Evolutionary conservation across 306 rosid species (phyloP), one percentile per base, ranked within the genome.

Genomic region (Inga leiocalycina): DNA sequence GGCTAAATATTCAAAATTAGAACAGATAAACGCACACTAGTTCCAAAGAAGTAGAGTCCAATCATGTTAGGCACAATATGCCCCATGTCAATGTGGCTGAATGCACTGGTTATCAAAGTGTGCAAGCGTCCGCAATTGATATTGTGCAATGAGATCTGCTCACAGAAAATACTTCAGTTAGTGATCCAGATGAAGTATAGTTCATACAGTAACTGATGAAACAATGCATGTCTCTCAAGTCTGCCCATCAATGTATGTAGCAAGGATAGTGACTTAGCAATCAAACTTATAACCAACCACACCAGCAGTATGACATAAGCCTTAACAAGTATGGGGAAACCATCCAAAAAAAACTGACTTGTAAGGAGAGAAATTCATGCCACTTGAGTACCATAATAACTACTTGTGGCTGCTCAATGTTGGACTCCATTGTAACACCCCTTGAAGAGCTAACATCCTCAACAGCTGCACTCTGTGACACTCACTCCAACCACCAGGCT

Each of bases 41-140:
- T 76, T 86, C 99, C 98, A 34, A 94, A 96, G 94, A 90, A 96
- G 90, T 91, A 92, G 80, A 96, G 93, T 81, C 94, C 97, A 51
- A 92, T 71, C 97, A 96, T 92, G 94, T 96, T 93, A 82, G 83
- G 85, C 62, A 91, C 16, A 12, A 96, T 75, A 88, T 96, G 99
- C 75, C 75, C 75, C 35, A 49, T 1, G 52, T 94, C 90, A 3
- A 84, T 74, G 68, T 93, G 99, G 91, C 99, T 96, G 91, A 96
- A 93, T 71, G 99, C 96, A 77, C 87, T 87, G 81, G 98, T 93
- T 59, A 96, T 90, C 94, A 93, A 77, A 32, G 98, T 94, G 87
- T 96, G 98, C 79, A 93, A 48, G 65, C 93, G 97, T 81, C 96
- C 98, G 46, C 89, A 86, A 82, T 80, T 86, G 78, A 90, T 2